Base-by-base conservation (phyloP, 306 rosid genomes). In the Delonix regia region DNA sequence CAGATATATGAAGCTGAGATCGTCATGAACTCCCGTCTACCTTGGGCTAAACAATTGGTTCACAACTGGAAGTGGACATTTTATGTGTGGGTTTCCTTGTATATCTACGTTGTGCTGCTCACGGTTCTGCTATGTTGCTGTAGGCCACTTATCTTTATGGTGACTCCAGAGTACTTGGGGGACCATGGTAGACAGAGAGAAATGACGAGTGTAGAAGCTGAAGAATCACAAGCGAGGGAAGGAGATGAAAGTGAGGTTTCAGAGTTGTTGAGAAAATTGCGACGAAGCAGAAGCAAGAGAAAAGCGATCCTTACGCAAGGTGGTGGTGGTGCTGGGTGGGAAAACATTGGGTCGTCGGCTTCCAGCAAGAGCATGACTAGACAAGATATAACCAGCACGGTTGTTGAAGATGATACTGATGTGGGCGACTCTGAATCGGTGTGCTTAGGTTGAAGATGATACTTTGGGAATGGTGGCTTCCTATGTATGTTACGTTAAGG, bases 31-130 rank as follows among this genome's bases (percentile, higher is more conserved):
- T 90, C 97, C 6, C 84, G 81, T 47, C 81, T 89, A 19, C 97
- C 99, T 2, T 85, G 89, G 92, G 24, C 83, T 0, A 91, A 88
- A 83, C 84, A 91, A 16, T 38, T 95, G 38, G 75, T 95, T 51
- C 74, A 74, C 22, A 79, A 84, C 33, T 92, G 99, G 99, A 93
- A 80, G 70, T 92, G 97, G 98, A 89, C 98, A 14, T 85, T 87
- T 41, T 95, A 82, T 49, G 86, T 95, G 57, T 95, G 98, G 99
- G 74, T 78, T 1, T 82, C 97, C 77, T 49, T 92, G 4, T 86
- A 82, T 75, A 57, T 81, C 14, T 95, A 88, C 84, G 27, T 81
- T 36, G 7, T 84, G 63, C 72, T 91, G 59, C 79, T 95, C 5
- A 48, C 84, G 71, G 14, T 82, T 30, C 81, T 89, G 1, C 2